Evolutionary conservation across 106 monocot species (phyloP), one percentile per base, ranked within the genome.

Genomic region (Apostasia ramifera): DNA sequence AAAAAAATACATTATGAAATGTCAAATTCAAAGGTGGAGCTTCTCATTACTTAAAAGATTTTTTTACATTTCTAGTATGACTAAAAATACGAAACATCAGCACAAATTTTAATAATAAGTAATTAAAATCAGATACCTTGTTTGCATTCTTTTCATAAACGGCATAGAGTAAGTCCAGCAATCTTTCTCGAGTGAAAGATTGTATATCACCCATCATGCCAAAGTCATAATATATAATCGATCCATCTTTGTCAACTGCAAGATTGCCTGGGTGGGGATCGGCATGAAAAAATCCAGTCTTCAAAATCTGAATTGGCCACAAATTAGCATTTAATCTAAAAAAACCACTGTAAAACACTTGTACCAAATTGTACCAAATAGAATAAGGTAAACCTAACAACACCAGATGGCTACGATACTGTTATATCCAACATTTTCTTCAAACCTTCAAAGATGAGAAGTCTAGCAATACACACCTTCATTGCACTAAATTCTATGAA

Each of bases 141-240:
- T 90, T 83, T 71, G 81, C 85, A 85, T 98, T 87, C 61, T 93
- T 98, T 73, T 98, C 98, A 70, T 98, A 98, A 1, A 92, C 83
- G 57, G 98, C 73, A 74, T 93, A 93, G 71, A 98, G 90, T 74
- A 98, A 74, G 9, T 85, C 85, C 11, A 98, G 83, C 61, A 98
- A 73, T 57, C 87, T 90, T 62, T 98, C 90, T 55, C 90, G 75
- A 53, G 98, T 98, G 72, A 90, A 90, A 8, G 98, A 82, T 76
- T 98, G 92, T 77, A 98, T 93, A 71, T 98, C 98, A 51, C 98
- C 98, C 98, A 98, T 98, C 98, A 98, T 93, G 54, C 98, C 98
- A 77, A 98, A 98, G 72, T 98, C 98, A 81, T 98, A 98, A 66
- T 90, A 98, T 53, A 98, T 90, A 46, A 98, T 81, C 56, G 98